These are phyloP conservation scores for Acer saccharum DNA, from an alignment of 345 rosid genomes.

Conservation along the genomic window DNA sequence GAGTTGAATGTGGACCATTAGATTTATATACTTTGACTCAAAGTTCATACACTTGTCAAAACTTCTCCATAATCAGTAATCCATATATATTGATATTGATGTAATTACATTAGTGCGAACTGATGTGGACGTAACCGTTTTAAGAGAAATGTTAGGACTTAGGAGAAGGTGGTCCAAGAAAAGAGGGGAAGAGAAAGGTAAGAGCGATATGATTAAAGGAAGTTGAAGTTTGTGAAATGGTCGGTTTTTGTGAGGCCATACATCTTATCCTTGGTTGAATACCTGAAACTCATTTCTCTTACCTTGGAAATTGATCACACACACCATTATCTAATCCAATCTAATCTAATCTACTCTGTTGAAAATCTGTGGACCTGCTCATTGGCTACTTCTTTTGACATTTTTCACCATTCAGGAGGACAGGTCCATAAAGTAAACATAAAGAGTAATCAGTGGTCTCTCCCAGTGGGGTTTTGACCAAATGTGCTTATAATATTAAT, in stretches of 20 bases:
- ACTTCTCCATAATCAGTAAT: too few relatives aligned
- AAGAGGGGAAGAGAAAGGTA: too few relatives aligned
- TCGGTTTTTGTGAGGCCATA: conserved; percentile 12
- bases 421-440: not conserved
- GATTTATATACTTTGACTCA: too few relatives aligned
- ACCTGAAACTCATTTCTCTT: not conserved
- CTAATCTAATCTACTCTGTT: not conserved
- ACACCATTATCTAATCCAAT: not conserved
- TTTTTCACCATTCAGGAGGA: not conserved
- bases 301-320: conserved; percentile 1
- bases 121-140: too few relatives aligned
- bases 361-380: not conserved
- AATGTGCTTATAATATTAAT: not conserved
- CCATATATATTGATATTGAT: too few relatives aligned
- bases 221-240: conserved; percentile 12
- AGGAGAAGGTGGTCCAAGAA: not conserved
- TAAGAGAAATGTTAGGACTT: too few relatives aligned
- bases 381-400: not conserved
- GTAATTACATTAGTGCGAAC: too few relatives aligned
- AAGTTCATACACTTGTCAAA: too few relatives aligned
- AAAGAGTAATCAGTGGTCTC: not conserved
- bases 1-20: too few relatives aligned
- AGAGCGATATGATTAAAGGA: not conserved
- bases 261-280: not conserved
- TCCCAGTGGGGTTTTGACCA: not conserved